phyloP scores from a whole-genome alignment of 768 basidiomycete species.

The Macrolepiota dolichaula region DNA sequence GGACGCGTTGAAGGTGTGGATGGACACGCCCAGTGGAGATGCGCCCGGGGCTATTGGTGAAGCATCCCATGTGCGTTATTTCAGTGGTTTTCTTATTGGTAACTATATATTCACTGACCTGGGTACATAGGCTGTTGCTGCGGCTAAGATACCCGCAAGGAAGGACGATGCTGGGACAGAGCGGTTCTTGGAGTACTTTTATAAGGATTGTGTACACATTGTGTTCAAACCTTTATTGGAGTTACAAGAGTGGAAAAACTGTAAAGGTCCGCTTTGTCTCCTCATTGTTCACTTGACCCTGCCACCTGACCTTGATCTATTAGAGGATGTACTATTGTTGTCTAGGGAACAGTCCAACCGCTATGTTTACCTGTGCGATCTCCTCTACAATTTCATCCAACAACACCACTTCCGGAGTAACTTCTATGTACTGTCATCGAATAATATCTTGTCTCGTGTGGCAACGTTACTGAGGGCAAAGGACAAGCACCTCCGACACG shows the following conservation, averaged over 20 bases:
- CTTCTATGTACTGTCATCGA: slow-evolving; percentile 80
- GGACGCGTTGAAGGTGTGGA: slow-evolving; percentile 77
- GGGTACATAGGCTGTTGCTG: slow-evolving; percentile 33
- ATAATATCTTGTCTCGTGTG: slow-evolving; percentile 65
- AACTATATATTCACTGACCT: slow-evolving; percentile 15
- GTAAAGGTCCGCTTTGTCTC: slow-evolving; percentile 25
- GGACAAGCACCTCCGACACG: slow-evolving; percentile 91
- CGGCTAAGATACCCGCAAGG: slow-evolving; percentile 34
- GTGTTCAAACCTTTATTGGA: slow-evolving; percentile 78
- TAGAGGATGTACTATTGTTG: slow-evolving; percentile 53
- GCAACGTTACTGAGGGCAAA: slow-evolving; percentile 74
- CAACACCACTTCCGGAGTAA: slow-evolving; percentile 93
- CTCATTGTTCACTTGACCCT: not conserved
- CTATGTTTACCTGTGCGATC: slow-evolving; percentile 85
- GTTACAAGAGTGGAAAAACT: slow-evolving; percentile 60
- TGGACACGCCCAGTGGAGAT: slow-evolving; percentile 67
- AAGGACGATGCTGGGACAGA: slow-evolving; percentile 88
- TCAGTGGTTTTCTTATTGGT: not conserved
- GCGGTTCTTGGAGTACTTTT: slow-evolving; percentile 90
- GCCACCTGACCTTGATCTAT: not conserved
- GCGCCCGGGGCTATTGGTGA: slow-evolving; percentile 20
- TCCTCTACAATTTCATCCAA: slow-evolving; percentile 81
- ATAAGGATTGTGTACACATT: slow-evolving; percentile 75
- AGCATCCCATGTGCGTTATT: slow-evolving; percentile 28
- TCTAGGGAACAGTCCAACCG: slow-evolving; percentile 79